These are phyloP conservation scores for Leishmania tarentolae DNA, from an alignment of 208 protist species.

Conservation along the genomic window DNA sequence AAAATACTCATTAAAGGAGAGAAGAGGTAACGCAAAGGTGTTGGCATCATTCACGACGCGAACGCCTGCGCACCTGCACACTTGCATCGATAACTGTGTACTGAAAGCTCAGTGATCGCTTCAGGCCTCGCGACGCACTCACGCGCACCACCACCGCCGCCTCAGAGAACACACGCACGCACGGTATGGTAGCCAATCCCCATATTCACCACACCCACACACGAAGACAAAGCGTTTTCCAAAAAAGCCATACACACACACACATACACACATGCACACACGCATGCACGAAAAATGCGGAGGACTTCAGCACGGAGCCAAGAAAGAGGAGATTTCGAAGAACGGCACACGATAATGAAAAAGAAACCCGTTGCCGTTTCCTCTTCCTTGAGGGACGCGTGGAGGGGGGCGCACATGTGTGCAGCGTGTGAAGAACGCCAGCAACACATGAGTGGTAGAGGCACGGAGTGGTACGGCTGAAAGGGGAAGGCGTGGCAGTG, in stretches of 20 bases:
- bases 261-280: conserved; percentile 10
- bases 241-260: background rate
- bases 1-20: background rate
- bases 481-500: too few species aligned
- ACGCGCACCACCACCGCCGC: background rate
- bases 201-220: background rate
- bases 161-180: background rate
- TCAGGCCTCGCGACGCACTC: background rate
- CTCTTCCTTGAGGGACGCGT: background rate
- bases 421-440: background rate
- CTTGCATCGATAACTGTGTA: background rate
- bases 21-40: conserved; percentile 15
- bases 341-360: background rate
- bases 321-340: background rate
- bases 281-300: background rate
- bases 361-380: background rate
- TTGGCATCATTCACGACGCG: background rate
- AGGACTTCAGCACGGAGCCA: background rate
- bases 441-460: background rate
- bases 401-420: background rate
- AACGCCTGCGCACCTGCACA: background rate
- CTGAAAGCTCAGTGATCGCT: background rate
- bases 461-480: background rate
- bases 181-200: background rate
- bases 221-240: background rate